Evolutionary conservation across 352 stramenopile species (phyloP), one percentile per base, ranked within the genome.

Genomic region (Phytophthora sp.): DNA sequence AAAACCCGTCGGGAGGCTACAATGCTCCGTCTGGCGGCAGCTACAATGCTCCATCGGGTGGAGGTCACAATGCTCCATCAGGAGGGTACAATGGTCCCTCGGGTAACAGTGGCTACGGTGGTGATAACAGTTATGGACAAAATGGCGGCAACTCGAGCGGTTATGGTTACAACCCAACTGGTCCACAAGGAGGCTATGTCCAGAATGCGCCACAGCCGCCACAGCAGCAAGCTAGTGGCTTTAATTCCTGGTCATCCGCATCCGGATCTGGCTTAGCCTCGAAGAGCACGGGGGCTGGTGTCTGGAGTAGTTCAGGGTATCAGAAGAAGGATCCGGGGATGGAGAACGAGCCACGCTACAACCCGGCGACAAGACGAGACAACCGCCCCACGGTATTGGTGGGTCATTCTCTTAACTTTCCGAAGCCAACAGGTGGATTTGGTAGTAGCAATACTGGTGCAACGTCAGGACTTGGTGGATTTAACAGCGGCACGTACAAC

Each of bases 341-440:
- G 21, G 57, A 57, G 0, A 70, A 81, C 21, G 58, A 83, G n/a
- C 81, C 79, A 6, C 69, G 75, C 0, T 94, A 88, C 55, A 79
- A 74, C 11, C 68, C 74, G 2, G 73, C 74, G 4, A 77, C 66
- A 15, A 74, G 77, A 1, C 82, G 88, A n/a, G 88, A 96, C 71
- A 94, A 92, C 53, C 86, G 88, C 1, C 88, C 88, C 6, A 96
- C 88, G 0, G 88, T 96, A 23, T 72, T 96, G 0, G 85, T 96
- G 20, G 88, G 88, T 1, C 81, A 92, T 50, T 84, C 82, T 15
- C 69, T 94, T 33, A 90, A 83, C 60, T 93, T 94, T 42, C 79
- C 86, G 0, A 89, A 90, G 55, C 81, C 85, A 3, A 16, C 54
- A 18, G 64, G 73, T 13, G 57, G 63, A 8, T 84, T 77, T 45